Base-by-base conservation (phyloP, 768 basidiomycete genomes). In the Phaeotremella skinneri region DNA sequence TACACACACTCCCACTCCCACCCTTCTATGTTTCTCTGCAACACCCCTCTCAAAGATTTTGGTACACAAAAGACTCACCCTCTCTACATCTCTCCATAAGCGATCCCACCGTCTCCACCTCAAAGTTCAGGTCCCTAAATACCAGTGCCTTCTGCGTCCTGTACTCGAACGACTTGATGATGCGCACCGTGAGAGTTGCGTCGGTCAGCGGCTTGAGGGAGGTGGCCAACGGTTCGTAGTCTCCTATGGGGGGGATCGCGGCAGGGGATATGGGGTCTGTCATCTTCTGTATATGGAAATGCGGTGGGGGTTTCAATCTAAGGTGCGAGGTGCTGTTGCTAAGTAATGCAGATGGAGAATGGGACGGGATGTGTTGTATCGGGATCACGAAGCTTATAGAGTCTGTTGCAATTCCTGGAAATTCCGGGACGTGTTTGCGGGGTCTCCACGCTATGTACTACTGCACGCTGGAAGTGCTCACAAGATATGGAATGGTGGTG, bases 81-180 rank as follows among this genome's bases (percentile, higher is more conserved):
- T 86, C 78, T 54, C 81, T 80, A 49, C 84, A 86, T 25, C 80
- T 79, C 30, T 87, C 83, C 79, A 93, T 93, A 60, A 99, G 81
- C 63, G 82, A 79, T 14, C 84, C 85, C 23, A 92, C 86, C 1
- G 91, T 91, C n/a, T 83, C 85, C 1, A 80, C 80, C 65, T 86
- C 84, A 61, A 96, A 84, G 73, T 99, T 85, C 61, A 93, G 69
- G 66, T 87, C 81, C 70, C 86, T 88, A 51, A 98, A 81, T 52
- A 99, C 86, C 64, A 97, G 82, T 72, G 84, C 87, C 66, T 87
- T 87, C 74, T 91, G 88, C 55, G 92, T 97, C 55, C 94, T 84
- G 77, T 85, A 97, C 72, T 85, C 86, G 75, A 99, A 94, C 20
- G 90, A 91, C 75, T 99, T 99, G 80, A 99, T 90, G 62, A 97